A percentile compares a stretch with the other conserved stretches of the same genome.
These are phyloP conservation scores for Diaporthe sp. DNA, from an alignment of 2,329 filamentous ascomycete genomes.

Conservation along the genomic window DNA sequence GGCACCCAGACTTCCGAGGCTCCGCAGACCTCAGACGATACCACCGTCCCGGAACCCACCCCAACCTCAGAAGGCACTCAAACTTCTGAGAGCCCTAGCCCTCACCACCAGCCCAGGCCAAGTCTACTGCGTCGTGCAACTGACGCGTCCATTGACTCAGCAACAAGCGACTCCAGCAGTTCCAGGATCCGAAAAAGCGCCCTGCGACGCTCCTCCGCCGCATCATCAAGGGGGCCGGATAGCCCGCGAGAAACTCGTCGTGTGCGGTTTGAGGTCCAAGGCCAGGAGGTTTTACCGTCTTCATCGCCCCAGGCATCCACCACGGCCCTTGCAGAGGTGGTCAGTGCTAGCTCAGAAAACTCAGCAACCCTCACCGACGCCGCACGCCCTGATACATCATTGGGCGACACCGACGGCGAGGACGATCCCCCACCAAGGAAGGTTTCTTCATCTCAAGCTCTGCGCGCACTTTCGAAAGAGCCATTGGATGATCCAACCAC, in stretches of 20 bases:
- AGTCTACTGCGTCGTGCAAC: slow-evolving; percentile 57
- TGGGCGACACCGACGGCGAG: slow-evolving; percentile 50
- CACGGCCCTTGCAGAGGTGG: slow-evolving; percentile 44
- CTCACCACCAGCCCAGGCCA: slow-evolving; percentile 42
- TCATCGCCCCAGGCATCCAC: slow-evolving; percentile 62
- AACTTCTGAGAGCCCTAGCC: slow-evolving; percentile 12
- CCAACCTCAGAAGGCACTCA: slow-evolving; percentile 27
- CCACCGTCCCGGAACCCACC: slow-evolving; percentile 23
- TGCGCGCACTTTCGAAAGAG: slow-evolving; percentile 53
- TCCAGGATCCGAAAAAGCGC: slow-evolving; percentile 64
- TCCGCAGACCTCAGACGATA: neutral
- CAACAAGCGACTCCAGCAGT: slow-evolving; percentile 64
- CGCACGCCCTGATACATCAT: slow-evolving; percentile 44
- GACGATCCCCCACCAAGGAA: slow-evolving; percentile 52
- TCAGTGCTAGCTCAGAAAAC: slow-evolving; percentile 34
- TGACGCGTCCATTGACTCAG: slow-evolving; percentile 66
- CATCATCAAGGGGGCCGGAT: slow-evolving; percentile 62
- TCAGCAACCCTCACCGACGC: slow-evolving; percentile 41
- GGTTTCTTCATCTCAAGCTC: slow-evolving; percentile 55
- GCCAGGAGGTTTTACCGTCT: slow-evolving; percentile 72
- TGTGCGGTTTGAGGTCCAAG: slow-evolving; percentile 74
- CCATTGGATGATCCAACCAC: slow-evolving; percentile 52
- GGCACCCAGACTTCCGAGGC: slow-evolving; percentile 23
- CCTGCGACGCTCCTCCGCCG: slow-evolving; percentile 67
- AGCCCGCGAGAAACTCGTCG: slow-evolving; percentile 60